Evolutionary conservation across 192 early-diverging fungal genomes (phyloP), one percentile per base, ranked within the genome.

Genomic region (Entomortierella parvispora): DNA sequence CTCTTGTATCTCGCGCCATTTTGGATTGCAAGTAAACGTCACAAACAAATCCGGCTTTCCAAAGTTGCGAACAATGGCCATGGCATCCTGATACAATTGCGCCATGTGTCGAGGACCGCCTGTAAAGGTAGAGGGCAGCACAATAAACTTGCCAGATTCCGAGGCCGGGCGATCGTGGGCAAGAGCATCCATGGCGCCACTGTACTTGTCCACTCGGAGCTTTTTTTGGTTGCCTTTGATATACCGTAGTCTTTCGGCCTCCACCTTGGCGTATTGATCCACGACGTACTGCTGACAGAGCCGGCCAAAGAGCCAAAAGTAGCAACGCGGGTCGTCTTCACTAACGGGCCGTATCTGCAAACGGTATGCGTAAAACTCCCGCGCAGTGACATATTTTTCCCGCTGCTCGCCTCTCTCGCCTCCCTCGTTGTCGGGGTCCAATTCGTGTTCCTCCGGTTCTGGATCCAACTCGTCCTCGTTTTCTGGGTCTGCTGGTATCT

Each of bases 221-320:
- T 45, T 22, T 0, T 57, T 48, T 47, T 67, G 65, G 40, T 67
- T 67, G n/a, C n/a, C 28, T 23, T 18, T 44, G 18, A 67, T 17
- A 12, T 57, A 67, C 55, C 20, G 26, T 8, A 57, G 40, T 10
- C 42, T 48, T 11, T 46, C 26, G 12, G 53, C 43, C 20, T 67
- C 65, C 2, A 67, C 33, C 22, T 67, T 67, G 12, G 26, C 65
- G 44, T 56, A 67, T 45, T 54, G 42, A 29, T 67, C 65, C 25
- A 67, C 42, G 44, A 67, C 32, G 20, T 56, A 67, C 43, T 67
- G 53, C 14, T 67, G 54, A 5, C 29, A 25, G 1, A 67, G 50
- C 17, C 28, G 42, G 25, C 51, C 64, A 56, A 51, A 53, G 4
- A 53, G 51, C 51, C 51, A 53, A 4, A 53, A 17, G 15, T 29